Base-by-base conservation (phyloP, 2,329 filamentous ascomycete genomes). In the Emmonsiellopsis sp. region DNA sequence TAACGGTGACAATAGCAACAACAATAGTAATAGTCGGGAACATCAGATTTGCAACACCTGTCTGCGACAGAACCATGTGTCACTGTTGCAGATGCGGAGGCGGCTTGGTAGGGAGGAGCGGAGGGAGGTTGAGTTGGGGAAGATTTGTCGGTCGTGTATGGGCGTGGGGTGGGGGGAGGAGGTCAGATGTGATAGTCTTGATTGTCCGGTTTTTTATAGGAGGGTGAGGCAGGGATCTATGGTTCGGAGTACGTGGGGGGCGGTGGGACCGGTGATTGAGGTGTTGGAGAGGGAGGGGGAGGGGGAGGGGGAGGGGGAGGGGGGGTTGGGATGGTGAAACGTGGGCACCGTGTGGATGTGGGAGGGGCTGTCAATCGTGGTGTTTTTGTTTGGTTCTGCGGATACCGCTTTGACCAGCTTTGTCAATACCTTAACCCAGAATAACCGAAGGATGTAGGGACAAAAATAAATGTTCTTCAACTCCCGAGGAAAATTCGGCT, bases 171-270 rank as follows among this genome's bases (percentile, higher is more conserved):
- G 83, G 58, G 74, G 82, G 2, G 92, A 96, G 38, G 82, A 86
- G 35, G 84, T 96, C n/a, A 77, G 71, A 41, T 98, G 93, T 65
- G 89, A 95, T 65, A 95, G 87, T 67, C 83, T 87, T 67, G 92
- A 95, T 70, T 98, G 93, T 65, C 87, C 91, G 0, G 89, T 95
- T 0, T 97, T 95, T 61, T 97, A 95, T 70, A 68, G 70, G 3
- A 61, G 73, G 40, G 72, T 66, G 4, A 66, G 71, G 54, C 65
- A 70, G 54, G 57, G 60, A 47, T 64, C 70, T 16, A 60, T 66
- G 58, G 67, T 69, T 63, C 66, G 61, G 20, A 68, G 70, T 60
- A 67, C 65, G 3, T 65, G 60, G 58, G 66, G 67, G 9, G 59
- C 65, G 13, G 55, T 75, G 53, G 63, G 59, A 26, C 71, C 73